Evolutionary conservation across 75 land plant species (phyloP), one percentile per base, ranked within the genome.

Genomic region (Selaginella moellendorffii): DNA sequence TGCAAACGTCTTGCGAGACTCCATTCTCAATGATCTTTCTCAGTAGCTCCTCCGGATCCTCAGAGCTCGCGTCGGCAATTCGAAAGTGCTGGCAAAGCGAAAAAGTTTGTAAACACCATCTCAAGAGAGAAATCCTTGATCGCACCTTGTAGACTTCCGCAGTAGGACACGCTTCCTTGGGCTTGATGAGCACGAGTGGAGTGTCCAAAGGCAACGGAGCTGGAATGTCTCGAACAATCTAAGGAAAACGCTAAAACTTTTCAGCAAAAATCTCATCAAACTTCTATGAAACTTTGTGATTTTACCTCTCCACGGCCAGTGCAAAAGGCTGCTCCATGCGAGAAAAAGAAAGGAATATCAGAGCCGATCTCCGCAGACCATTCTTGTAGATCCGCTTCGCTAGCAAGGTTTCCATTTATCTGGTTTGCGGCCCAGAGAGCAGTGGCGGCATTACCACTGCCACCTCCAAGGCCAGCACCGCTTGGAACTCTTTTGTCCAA

Each of bases 391-490:
- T 95, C 88, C 62, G 81, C 80, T 61, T 90, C 92, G 61, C 75
- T 76, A n/a, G 78, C 99, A 78, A 79, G 67, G 65, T 79, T 31
- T 28, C 84, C 86, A 73, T 63, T 84, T 59, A 95, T 78, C 63
- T 84, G 97, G 68, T 90, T 95, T 51, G 91, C 99, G 46, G 99
- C 99, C 99, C 99, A 95, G 25, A 95, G 68, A 26, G 99, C 92
- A 66, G 99, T 95, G 53, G 99, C 99, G 70, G 99, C 99, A 79
- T 95, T 95, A 27, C 99, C 86, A 74, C 99, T 95, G 24, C 99
- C 99, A 67, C 99, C 99, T 62, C 99, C 99, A 67, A 95, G 97
- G 29, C 99, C 99, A 27, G 99, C 99, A 46, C 99, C 99, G 31
- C 91, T 86, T 17, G 99, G 99, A 2, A 95, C 97, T 68, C 65